These are phyloP conservation scores for Mortierella antarctica DNA, from an alignment of 192 early-diverging fungal species.

Conservation along the genomic window DNA sequence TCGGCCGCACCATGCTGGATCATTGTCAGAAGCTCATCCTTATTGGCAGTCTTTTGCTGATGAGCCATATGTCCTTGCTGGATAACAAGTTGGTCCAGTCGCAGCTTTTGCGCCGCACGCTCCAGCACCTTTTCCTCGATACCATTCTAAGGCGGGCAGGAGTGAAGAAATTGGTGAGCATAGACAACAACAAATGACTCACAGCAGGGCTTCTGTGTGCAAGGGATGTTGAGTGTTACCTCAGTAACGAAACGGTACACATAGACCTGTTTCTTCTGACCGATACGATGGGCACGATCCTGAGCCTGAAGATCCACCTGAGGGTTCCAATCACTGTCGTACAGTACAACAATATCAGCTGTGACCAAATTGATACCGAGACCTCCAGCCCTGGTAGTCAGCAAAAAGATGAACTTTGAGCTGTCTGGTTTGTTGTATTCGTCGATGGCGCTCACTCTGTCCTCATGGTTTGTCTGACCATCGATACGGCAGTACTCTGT, in stretches of 20 bases:
- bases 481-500: conserved; percentile 95
- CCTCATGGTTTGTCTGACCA: conserved; percentile 95
- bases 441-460: conserved; percentile 91
- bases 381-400: conserved; percentile 97
- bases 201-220: not conserved
- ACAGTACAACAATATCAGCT: conserved; percentile 96
- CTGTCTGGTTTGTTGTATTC: conserved; percentile 92
- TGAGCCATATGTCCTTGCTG: conserved; percentile 91
- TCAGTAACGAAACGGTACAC: conserved; percentile 98
- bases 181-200: not conserved
- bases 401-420: conserved; percentile 94
- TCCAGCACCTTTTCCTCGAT: conserved; percentile 99
- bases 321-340: conserved; percentile 97
- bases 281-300: conserved; percentile 99
- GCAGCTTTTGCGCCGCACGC: conserved; percentile 95
- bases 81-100: conserved; percentile 98
- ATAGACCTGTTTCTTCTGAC: conserved; percentile 97
- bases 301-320: conserved; percentile 93
- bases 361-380: conserved; percentile 97
- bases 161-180: not conserved
- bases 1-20: conserved; percentile 95
- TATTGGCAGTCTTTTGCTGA: conserved; percentile 74
- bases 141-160: conserved; percentile 67
- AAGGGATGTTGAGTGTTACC: conserved; percentile 41
- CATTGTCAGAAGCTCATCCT: conserved; percentile 94